Evolutionary conservation across 169 alveolate genomes (phyloP).

Genomic region (Perkinsus chesapeaki): DNA sequence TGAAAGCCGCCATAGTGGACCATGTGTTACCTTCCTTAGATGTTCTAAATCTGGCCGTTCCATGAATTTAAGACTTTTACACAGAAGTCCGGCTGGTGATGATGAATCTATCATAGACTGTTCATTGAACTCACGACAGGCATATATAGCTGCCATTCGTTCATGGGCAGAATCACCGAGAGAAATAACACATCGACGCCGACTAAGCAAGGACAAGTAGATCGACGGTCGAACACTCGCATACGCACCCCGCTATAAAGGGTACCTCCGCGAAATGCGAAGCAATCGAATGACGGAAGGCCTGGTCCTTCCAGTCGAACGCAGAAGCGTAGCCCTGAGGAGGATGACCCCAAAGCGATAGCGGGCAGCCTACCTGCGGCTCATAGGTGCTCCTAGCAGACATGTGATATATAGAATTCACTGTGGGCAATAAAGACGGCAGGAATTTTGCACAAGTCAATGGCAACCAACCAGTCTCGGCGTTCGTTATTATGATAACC

Average conservation of each 20-base stretch:
- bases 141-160: neutral
- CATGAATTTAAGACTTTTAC: neutral
- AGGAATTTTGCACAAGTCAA: neutral
- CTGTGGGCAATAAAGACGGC: neutral
- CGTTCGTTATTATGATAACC: neutral
- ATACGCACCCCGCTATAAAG: neutral
- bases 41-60: neutral
- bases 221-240: neutral
- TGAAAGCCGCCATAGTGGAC: neutral
- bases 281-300: neutral
- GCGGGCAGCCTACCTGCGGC: neutral
- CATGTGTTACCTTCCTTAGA: neutral
- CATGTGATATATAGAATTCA: neutral
- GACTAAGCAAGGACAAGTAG: neutral
- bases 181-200: neutral
- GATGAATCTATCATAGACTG: neutral
- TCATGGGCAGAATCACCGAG: slow-evolving; percentile 1
- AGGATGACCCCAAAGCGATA: neutral
- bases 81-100: neutral
- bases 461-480: neutral
- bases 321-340: neutral
- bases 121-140: neutral
- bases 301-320: neutral
- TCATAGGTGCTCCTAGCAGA: neutral
- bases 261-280: neutral